phyloP scores from a whole-genome alignment of 305 asterid genomes.

The Fraxinus nigra region DNA sequence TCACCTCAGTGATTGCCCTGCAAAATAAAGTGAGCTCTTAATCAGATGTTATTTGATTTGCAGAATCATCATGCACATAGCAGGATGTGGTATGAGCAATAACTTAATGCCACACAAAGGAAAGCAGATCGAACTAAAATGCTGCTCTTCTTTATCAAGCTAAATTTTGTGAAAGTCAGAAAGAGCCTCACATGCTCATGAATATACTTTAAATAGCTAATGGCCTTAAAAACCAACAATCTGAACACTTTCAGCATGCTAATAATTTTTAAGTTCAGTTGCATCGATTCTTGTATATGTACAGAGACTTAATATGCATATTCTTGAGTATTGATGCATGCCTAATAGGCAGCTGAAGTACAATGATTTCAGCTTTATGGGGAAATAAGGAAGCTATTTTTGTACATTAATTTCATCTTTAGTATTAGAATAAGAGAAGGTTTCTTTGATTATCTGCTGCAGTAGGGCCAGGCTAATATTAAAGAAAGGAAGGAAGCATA shows the following conservation, averaged over 20 bases:
- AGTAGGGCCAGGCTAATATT: neutral
- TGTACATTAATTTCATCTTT: neutral
- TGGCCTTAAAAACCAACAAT: neutral
- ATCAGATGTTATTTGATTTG: neutral
- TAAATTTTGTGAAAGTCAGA: neutral
- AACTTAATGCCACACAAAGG: neutral
- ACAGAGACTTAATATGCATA: neutral
- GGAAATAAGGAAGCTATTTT: neutral
- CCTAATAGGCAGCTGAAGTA: neutral
- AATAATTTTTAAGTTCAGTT: neutral
- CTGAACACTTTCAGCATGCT: neutral
- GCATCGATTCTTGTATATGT: neutral
- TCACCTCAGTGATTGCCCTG: neutral
- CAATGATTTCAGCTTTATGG: neutral
- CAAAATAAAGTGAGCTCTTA: neutral
- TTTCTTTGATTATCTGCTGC: neutral
- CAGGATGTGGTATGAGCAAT: neutral
- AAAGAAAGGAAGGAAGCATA: neutral
- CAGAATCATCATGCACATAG: neutral
- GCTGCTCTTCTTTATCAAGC: neutral
- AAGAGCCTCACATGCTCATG: neutral
- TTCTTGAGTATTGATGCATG: neutral
- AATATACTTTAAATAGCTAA: neutral
- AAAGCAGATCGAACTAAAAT: neutral
- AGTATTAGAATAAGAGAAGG: neutral